A percentile compares a stretch with the other conserved stretches of the same genome.
These are phyloP conservation scores for Saccharata proteae DNA, from an alignment of 2,329 filamentous ascomycete species.

Conservation along the genomic window DNA sequence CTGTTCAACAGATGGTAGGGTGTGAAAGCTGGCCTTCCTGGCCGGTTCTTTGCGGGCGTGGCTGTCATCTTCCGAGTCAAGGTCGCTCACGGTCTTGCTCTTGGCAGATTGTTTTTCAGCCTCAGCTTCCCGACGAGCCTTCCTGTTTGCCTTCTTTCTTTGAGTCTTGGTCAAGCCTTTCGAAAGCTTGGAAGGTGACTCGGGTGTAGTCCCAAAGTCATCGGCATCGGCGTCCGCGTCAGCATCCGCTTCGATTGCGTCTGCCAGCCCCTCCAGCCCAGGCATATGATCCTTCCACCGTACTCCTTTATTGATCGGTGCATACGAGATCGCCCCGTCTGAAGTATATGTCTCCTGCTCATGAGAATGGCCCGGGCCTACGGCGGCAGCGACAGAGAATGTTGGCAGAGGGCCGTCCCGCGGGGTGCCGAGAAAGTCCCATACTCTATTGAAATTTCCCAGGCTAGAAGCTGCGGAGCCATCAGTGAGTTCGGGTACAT, in stretches of 20 bases:
- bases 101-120: conserved; percentile 10
- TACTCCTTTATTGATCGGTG: conserved; percentile 12
- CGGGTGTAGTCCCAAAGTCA: no score
- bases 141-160: conserved; percentile 19
- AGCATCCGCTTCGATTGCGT: conserved; percentile 3
- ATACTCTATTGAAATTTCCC: conserved; percentile 37
- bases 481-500: neutral
- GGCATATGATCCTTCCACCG: conserved; percentile 15
- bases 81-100: conserved; percentile 14
- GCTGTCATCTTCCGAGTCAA: conserved; percentile 24
- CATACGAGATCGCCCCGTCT: conserved; percentile 27
- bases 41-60: conserved; percentile 19
- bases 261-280: conserved; percentile 5
- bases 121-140: conserved; percentile 14
- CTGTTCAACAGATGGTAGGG: conserved; percentile 1
- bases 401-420: conserved; percentile 11
- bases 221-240: no score
- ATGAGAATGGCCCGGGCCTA: conserved; percentile 11
- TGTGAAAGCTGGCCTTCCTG: conserved; percentile 23
- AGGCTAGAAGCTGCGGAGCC: conserved; percentile 15
- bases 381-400: conserved; percentile 11
- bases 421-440: conserved; percentile 29
- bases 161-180: conserved; percentile 22
- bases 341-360: conserved; percentile 27
- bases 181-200: neutral